A percentile compares a stretch with the other conserved stretches of the same genome.
These are phyloP conservation scores for Lophiotrema nucula DNA, from an alignment of 495 filamentous ascomycete species.

Conservation along the genomic window DNA sequence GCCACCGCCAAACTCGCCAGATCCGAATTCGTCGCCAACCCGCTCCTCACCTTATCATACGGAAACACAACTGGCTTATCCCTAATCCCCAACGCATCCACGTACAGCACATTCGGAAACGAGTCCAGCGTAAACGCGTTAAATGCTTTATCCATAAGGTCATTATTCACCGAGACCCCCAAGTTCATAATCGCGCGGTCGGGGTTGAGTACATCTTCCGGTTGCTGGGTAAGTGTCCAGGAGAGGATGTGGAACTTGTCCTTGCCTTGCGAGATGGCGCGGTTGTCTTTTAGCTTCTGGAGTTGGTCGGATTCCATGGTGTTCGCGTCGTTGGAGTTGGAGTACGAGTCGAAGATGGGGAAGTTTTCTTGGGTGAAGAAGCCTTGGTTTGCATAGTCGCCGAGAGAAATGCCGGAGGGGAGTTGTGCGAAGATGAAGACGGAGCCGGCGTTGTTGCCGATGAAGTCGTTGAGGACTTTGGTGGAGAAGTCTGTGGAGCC, in stretches of 20 bases:
- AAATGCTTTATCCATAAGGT: conserved; percentile 24
- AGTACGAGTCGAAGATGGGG: conserved; percentile 32
- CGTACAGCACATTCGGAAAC: conserved; percentile 33
- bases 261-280: conserved; percentile 18
- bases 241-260: conserved; percentile 34
- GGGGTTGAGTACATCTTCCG: conserved; percentile 30
- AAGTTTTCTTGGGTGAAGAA: conserved; percentile 32
- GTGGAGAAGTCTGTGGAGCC: conserved; percentile 25
- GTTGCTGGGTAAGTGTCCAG: conserved; percentile 33
- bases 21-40: conserved; percentile 16
- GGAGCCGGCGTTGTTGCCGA: conserved; percentile 15
- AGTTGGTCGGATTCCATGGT: conserved; percentile 33
- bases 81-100: conserved; percentile 25
- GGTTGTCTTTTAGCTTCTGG: conserved; percentile 27
- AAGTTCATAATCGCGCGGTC: conserved; percentile 34
- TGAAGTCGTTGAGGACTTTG: conserved; percentile 28
- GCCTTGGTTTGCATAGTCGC: conserved; percentile 25
- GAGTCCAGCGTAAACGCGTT: conserved; percentile 27
- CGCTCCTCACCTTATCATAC: conserved; percentile 16
- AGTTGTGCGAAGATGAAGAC: conserved; percentile 33
- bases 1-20: conserved; percentile 26
- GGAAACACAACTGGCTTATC: conserved; percentile 29
- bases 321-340: conserved; percentile 24
- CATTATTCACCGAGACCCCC: conserved; percentile 16
- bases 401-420: conserved; percentile 23